These are phyloP conservation scores for Phytophthora pluvialis DNA, from an alignment of 352 stramenopile genomes.

Conservation along the genomic window DNA sequence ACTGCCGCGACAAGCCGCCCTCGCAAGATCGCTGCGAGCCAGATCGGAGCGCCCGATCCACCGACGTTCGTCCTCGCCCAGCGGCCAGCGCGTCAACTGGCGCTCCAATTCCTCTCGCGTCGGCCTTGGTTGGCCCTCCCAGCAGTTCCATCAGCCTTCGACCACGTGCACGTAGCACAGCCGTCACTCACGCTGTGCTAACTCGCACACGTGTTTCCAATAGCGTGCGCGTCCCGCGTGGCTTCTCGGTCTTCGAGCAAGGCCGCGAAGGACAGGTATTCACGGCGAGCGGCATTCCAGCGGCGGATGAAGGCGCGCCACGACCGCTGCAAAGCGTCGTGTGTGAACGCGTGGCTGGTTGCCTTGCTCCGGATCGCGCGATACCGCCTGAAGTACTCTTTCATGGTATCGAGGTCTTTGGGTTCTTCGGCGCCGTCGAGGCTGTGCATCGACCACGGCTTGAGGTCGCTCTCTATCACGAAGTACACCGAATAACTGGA, in stretches of 20 bases:
- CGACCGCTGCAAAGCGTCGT: too few species aligned
- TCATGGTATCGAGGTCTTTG: not conserved
- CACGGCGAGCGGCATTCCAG: too few species aligned
- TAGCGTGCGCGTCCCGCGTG: too few species aligned
- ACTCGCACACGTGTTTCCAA: not conserved
- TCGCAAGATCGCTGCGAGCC: too few species aligned
- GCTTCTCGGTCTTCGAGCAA: too few species aligned
- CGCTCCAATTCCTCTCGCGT: not conserved
- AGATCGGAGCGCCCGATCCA: not conserved
- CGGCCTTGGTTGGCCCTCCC: not conserved
- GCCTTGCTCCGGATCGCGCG: not conserved
- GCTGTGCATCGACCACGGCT: constrained; percentile 9
- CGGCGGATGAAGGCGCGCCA: too few species aligned
- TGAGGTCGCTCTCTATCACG: constrained; percentile 4
- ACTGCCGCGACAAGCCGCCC: too few species aligned
- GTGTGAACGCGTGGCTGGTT: too few species aligned
- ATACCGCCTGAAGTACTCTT: constrained; percentile 15
- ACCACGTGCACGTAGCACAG: not conserved
- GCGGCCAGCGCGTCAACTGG: not conserved
- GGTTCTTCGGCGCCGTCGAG: constrained; percentile 1
- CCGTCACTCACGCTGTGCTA: not conserved
- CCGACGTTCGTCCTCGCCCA: not conserved
- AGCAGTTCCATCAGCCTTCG: not conserved
- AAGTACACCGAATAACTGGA: too few species aligned
- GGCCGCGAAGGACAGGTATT: too few species aligned